Conservation (phyloP, 2,329 filamentous ascomycete genomes). For the Botrytis fabae region DNA sequence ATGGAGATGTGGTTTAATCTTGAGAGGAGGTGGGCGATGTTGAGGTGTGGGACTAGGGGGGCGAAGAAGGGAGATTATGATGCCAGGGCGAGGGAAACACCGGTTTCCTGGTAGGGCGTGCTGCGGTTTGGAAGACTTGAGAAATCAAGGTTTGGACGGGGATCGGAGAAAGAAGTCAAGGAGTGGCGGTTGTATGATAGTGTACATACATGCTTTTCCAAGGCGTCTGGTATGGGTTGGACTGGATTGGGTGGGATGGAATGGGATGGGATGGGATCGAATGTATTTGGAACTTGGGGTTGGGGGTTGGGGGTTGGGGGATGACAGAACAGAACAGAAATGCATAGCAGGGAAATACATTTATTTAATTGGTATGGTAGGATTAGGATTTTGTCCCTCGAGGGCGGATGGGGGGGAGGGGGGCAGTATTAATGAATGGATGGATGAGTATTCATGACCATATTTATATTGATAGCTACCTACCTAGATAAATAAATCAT, state of each 20-base stretch:
- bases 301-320: background rate
- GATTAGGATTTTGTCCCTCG: background rate
- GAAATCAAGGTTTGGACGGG: background rate
- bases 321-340: background rate
- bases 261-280: background rate
- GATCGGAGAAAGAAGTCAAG: background rate
- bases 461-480: background rate
- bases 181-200: slow-evolving; percentile 1
- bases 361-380: background rate
- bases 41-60: slow-evolving; percentile 39
- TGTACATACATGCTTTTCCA: background rate
- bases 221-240: background rate
- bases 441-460: background rate
- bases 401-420: too few species aligned
- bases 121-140: background rate
- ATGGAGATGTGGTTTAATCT: slow-evolving; percentile 40
- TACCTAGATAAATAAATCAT: background rate
- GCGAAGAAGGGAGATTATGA: slow-evolving; percentile 33
- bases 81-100: slow-evolving; percentile 31
- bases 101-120: slow-evolving; percentile 29
- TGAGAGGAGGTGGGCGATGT: slow-evolving; percentile 35
- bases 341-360: background rate
- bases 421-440: background rate
- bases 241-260: background rate
- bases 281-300: background rate